Evolutionary conservation across 306 rosid species (phyloP).

Genomic region (Crataegus laevigata): DNA sequence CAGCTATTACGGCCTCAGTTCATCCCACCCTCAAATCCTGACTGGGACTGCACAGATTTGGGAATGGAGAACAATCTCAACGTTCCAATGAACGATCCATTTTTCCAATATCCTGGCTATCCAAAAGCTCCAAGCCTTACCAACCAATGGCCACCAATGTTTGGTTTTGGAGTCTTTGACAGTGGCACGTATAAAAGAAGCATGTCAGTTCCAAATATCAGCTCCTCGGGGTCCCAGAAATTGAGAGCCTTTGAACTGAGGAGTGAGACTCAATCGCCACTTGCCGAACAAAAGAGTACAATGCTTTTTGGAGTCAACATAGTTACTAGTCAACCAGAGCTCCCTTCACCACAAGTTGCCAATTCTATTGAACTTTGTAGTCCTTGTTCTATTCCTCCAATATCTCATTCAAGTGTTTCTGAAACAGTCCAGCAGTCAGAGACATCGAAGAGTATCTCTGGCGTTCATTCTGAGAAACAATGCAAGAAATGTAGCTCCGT

Average conservation of each 20-base stretch:
- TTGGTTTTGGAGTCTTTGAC: background rate
- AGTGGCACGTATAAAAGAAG: constrained; percentile 17
- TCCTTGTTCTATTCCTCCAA: constrained; percentile 39
- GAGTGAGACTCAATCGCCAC: constrained; percentile 31
- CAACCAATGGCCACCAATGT: constrained; percentile 6
- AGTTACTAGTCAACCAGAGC: constrained; percentile 37
- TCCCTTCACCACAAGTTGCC: constrained; percentile 64
- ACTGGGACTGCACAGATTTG: constrained; percentile 1
- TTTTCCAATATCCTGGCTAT: constrained; percentile 15
- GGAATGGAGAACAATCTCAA: constrained; percentile 22
- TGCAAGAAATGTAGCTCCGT: constrained; percentile 35
- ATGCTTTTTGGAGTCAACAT: constrained; percentile 54
- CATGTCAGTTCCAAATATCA: constrained; percentile 28
- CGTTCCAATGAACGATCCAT: constrained; percentile 12
- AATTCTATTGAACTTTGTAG: constrained; percentile 22
- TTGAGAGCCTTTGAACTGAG: constrained; percentile 18
- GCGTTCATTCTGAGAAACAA: constrained; percentile 25
- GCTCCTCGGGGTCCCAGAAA: constrained; percentile 33
- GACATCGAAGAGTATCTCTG: constrained; percentile 20
- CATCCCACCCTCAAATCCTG: constrained; percentile 3
- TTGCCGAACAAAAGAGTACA: constrained; percentile 22
- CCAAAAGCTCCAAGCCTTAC: constrained; percentile 16
- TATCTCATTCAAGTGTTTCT: constrained; percentile 29
- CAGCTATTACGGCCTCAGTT: constrained; percentile 4
- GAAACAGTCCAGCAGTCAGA: constrained; percentile 26